Base-by-base conservation (phyloP, 805 yeast species). In the Isabelozyma rhagii region DNA sequence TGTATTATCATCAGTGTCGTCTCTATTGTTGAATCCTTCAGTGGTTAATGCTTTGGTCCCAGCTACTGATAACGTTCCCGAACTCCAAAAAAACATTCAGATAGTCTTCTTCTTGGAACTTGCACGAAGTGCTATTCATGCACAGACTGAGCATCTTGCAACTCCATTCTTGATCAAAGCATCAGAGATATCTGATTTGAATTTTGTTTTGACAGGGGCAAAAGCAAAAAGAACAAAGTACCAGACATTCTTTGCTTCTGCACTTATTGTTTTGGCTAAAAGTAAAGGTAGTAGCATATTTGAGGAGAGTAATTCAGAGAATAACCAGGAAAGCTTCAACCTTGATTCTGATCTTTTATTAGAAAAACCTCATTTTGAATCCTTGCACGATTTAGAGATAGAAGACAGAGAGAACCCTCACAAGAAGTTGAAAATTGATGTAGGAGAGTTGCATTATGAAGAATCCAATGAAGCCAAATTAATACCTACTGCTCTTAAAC, bases 191-290 rank as follows among this genome's bases (percentile, higher is more conserved):
- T 82, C 91, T 0, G 78, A 81, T 1, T 75, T 90, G 44, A 71
- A 79, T 45, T 79, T 85, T 55, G 79, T 85, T 0, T 69, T 93
- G 43, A 87, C 97, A 1, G 98, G 98, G 56, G 88, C 94, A 49
- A 84, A 84, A 57, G 97, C 97, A 8, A 86, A 84, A 62, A 77
- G 94, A 61, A 93, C 98, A 4, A 88, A 88, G 64, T 89, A 74
- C 64, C 98, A 93, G 68, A 77, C 77, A 44, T 77, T 74, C 34
- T 81, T 84, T n/a, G 80, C 85, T 25, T 80, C 97, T 0, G 82
- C 89, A 39, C 77, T 93, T 51, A 79, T 92, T 13, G 80, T 90
- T 25, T 68, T 93, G 17, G 98, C 98, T 1, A 78, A 81, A 48
- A 74, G 81, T 45, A 61, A 68, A 18, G 62, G 60, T 1, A 48